Evolutionary conservation across 2,329 filamentous ascomycete species (phyloP).

Genomic region (Xylaria sp.): DNA sequence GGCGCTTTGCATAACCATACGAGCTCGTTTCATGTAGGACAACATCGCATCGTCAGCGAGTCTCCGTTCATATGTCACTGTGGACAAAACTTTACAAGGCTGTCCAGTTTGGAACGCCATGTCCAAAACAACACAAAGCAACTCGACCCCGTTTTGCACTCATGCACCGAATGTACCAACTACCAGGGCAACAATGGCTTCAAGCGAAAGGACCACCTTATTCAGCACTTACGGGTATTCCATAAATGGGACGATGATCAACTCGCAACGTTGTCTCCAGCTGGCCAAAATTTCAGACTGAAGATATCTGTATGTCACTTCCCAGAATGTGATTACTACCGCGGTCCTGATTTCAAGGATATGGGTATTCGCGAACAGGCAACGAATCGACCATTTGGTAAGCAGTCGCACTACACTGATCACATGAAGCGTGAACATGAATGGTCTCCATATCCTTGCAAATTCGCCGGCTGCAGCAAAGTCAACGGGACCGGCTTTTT

Average conservation of each 20-base stretch:
- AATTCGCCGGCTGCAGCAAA: constrained; percentile 27
- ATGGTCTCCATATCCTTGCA: constrained; percentile 36
- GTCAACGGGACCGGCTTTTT: constrained; percentile 28
- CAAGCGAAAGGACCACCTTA: constrained; percentile 30
- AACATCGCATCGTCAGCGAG: constrained; percentile 16
- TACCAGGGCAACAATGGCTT: constrained; percentile 29
- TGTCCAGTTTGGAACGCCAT: constrained; percentile 22
- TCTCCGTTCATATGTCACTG: constrained; percentile 24
- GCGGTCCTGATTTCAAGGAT: constrained; percentile 10
- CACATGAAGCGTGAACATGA: constrained; percentile 37
- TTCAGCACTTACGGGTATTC: constrained; percentile 25
- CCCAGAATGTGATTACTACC: constrained; percentile 26
- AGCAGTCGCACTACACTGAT: constrained; percentile 30
- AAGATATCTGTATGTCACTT: constrained; percentile 22
- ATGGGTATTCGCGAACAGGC: background rate
- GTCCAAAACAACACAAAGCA: background rate
- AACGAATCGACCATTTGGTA: constrained; percentile 27
- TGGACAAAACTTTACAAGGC: constrained; percentile 17
- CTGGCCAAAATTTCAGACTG: background rate
- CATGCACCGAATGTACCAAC: constrained; percentile 23
- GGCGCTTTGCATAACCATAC: background rate
- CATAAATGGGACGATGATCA: constrained; percentile 14
- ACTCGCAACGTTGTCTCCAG: constrained; percentile 4
- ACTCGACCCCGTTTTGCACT: background rate
- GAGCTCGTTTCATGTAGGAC: background rate